Conservation (phyloP, 1,284 basidiomycete species). For the Ganoderma resinaceum region DNA sequence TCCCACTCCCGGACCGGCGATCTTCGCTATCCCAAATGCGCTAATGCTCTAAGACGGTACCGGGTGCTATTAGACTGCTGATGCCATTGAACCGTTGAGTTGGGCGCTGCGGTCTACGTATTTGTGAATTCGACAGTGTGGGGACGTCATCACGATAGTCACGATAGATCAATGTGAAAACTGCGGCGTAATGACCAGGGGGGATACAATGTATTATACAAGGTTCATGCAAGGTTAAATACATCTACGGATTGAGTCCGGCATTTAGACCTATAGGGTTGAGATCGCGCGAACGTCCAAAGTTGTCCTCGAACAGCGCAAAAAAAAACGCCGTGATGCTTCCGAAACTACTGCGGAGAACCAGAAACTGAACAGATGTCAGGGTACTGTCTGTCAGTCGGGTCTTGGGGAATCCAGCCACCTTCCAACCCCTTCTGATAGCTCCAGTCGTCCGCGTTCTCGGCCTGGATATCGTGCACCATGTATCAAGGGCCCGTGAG, state of each 20-base stretch:
- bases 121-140: neutral
- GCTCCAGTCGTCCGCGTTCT: slow-evolving; percentile 79
- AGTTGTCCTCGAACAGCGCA: neutral
- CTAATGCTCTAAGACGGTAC: neutral
- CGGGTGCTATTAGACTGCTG: neutral
- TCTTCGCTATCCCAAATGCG: neutral
- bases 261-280: neutral
- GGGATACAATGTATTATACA: neutral
- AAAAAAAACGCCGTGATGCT: neutral
- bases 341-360: neutral
- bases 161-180: neutral
- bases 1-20: neutral
- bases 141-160: neutral
- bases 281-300: neutral
- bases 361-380: slow-evolving; percentile 51
- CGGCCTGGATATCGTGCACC: slow-evolving; percentile 48
- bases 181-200: neutral
- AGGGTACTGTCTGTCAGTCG: slow-evolving; percentile 66
- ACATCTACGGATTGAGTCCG: neutral
- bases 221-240: neutral
- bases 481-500: neutral
- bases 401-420: slow-evolving; percentile 77
- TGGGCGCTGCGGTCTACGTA: neutral
- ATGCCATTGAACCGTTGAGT: neutral
- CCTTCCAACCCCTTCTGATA: slow-evolving; percentile 73